Conservation (phyloP, 805 yeast genomes). For the Tetrapisispora fleetii region DNA sequence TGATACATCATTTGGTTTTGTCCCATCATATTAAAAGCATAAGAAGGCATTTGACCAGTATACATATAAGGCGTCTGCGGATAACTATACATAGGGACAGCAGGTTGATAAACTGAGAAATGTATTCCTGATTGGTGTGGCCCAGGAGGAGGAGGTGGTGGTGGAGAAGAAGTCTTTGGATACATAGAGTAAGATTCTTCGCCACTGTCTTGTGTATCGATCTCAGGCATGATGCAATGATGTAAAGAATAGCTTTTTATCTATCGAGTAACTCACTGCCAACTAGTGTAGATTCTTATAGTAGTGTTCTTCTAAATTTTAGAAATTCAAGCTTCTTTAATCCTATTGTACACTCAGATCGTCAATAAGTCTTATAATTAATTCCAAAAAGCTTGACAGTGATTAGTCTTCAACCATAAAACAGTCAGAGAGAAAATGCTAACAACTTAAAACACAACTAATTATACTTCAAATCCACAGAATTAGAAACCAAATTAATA, state of each 20-base stretch:
- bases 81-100: conserved; percentile 24
- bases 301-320: too few species aligned
- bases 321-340: too few species aligned
- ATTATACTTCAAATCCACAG: too few species aligned
- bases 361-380: too few species aligned
- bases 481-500: too few species aligned
- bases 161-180: conserved; percentile 27
- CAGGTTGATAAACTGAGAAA: conserved; percentile 21
- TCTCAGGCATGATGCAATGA: background rate
- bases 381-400: too few species aligned
- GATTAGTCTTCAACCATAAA: too few species aligned
- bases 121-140: conserved; percentile 23
- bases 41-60: conserved; percentile 20
- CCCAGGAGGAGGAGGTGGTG: conserved; percentile 16
- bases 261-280: too few species aligned
- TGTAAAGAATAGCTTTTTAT: background rate
- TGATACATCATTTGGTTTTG: conserved; percentile 23
- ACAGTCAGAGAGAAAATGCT: too few species aligned
- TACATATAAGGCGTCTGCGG: conserved; percentile 23
- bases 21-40: conserved; percentile 23
- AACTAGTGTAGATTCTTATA: too few species aligned
- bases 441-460: too few species aligned
- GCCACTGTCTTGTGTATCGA: conserved; percentile 7
- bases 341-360: too few species aligned
- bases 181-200: conserved; percentile 30